Conservation (phyloP, 1,284 basidiomycete species). For the Xerocomus amazonicus region DNA sequence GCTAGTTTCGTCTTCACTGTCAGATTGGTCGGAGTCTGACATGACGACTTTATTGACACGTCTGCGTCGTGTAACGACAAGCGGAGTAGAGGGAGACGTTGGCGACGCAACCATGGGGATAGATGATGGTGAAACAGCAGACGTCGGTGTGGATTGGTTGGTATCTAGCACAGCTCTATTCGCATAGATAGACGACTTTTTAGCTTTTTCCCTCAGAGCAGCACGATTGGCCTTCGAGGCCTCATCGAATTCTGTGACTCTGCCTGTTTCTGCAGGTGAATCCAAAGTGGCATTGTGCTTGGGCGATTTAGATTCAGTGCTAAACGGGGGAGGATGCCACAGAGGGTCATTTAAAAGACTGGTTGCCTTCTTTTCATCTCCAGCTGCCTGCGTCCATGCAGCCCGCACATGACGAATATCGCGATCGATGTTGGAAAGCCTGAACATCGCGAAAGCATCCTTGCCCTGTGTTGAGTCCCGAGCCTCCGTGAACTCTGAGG, state of each 20-base stretch:
- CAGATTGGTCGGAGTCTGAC: slow-evolving; percentile 62
- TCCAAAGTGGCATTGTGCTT: slow-evolving; percentile 27
- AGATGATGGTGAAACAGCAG: slow-evolving; percentile 20
- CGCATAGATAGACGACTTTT: slow-evolving; percentile 73
- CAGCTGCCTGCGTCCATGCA: slow-evolving; percentile 60
- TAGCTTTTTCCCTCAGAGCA: slow-evolving; percentile 65
- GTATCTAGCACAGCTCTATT: slow-evolving; percentile 52
- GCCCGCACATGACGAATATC: slow-evolving; percentile 46
- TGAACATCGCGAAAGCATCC: slow-evolving; percentile 55
- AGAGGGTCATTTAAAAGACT: slow-evolving; percentile 51
- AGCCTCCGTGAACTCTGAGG: slow-evolving; percentile 28
- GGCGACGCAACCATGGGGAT: slow-evolving; percentile 37
- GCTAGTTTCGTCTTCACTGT: slow-evolving; percentile 38
- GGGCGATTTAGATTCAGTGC: slow-evolving; percentile 17
- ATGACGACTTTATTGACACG: slow-evolving; percentile 56
- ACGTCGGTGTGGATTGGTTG: slow-evolving; percentile 27
- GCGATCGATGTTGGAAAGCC: slow-evolving; percentile 55
- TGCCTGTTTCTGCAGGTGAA: slow-evolving; percentile 44
- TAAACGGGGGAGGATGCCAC: slow-evolving; percentile 44
- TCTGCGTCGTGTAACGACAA: slow-evolving; percentile 43
- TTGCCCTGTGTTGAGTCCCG: slow-evolving; percentile 26
- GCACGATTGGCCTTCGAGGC: slow-evolving; percentile 59
- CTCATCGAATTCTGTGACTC: slow-evolving; percentile 67
- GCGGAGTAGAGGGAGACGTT: slow-evolving; percentile 41
- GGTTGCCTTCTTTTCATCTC: slow-evolving; percentile 57